Evolutionary conservation across 1,284 basidiomycete species (phyloP), one percentile per base, ranked within the genome.

Genomic region (Cryptococcus sp.): DNA sequence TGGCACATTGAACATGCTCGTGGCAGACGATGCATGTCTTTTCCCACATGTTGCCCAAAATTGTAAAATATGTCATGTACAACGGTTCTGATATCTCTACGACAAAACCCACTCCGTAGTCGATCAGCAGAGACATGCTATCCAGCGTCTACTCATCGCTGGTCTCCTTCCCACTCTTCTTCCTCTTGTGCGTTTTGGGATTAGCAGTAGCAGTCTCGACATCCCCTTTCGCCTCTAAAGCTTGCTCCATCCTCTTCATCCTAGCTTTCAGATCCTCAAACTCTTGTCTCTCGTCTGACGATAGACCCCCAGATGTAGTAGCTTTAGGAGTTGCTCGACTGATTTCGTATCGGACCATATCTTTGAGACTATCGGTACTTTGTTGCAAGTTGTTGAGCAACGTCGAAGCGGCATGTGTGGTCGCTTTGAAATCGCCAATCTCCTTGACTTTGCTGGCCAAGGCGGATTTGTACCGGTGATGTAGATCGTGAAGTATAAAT

Each of bases 341-440:
- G 31, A 73, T 64, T 53, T 73, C 70, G 53, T 72, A 72, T 43
- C 70, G 50, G 3, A 73, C 72, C 70, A 73, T 71, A 47, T 71
- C 67, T 59, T 68, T 69, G 41, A 73, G 50, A 52, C 62, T 68
- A 37, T 72, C 70, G 22, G 72, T 67, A 23, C 57, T 62, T 32
- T 61, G 54, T 48, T 73, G 72, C 39, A 73, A 49, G 18, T 55
- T 67, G 10, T 55, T 54, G 13, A 73, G 46, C 11, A 73, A 53
- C 1, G 55, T 55, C n/a, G 53, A 55, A 0, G 67, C 67, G 50
- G 64, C 62, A 10, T 52, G 53, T 0, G 67, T 63, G 0, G 69
- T 70, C 32, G 36, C 49, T 60, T 70, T 72, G 58, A 73, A 72
- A 31, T 73, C 71, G 50, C 53, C 53, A 45, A 62, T 64, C 14